A percentile compares a stretch with the other conserved stretches of the same genome.
Evolutionary conservation across 164 flowering plant genomes (phyloP).

Genomic region (Annona cherimola): DNA sequence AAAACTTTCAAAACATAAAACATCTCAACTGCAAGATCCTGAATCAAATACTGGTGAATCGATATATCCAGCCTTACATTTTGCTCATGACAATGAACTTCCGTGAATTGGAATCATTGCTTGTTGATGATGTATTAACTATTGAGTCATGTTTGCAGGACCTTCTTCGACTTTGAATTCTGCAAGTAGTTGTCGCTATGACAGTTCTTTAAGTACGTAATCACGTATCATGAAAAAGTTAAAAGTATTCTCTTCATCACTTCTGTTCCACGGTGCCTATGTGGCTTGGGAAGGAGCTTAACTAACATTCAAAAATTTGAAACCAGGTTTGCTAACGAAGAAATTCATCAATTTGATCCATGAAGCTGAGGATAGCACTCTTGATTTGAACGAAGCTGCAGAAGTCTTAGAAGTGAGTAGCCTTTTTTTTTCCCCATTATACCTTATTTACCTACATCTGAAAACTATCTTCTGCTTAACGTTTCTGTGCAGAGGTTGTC

Average conservation of each 20-base stretch:
- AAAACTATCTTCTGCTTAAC: neutral
- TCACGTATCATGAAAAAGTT: neutral
- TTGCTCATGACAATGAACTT: neutral
- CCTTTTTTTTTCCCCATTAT: neutral
- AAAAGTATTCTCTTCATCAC: neutral
- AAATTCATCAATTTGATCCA: constrained; percentile 83
- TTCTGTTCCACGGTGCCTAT: neutral
- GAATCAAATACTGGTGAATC: constrained; percentile 28
- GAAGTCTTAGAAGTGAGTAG: constrained; percentile 67
- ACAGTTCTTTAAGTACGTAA: constrained; percentile 53
- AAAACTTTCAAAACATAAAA: constrained; percentile 28
- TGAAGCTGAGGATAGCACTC: constrained; percentile 88
- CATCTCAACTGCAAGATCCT: constrained; percentile 20
- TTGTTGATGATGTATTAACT: neutral
- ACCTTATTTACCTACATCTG: neutral
- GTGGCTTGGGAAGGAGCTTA: neutral
- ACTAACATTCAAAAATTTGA: constrained; percentile 2
- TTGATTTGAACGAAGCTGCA: constrained; percentile 91
- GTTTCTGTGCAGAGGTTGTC: neutral
- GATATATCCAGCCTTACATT: neutral
- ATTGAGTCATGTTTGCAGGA: constrained; percentile 17
- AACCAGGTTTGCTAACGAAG: constrained; percentile 78
- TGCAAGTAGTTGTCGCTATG: constrained; percentile 43
- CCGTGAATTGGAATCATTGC: neutral
- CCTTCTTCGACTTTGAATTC: constrained; percentile 23